Base-by-base conservation (phyloP, 2,329 filamentous ascomycete genomes). In the Cytospora chrysosperma region DNA sequence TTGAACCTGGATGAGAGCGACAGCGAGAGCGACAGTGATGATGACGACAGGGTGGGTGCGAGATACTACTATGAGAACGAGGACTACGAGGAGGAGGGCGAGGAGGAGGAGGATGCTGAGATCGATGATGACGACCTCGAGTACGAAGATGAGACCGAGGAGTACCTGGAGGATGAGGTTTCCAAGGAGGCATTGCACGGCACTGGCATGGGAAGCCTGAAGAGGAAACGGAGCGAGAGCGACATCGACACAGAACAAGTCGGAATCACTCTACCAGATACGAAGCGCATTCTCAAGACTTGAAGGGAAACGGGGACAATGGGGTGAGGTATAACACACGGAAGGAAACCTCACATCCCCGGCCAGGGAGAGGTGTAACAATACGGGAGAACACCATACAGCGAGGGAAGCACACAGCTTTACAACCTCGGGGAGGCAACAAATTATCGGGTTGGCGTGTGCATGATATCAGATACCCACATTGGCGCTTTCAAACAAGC, bases 1-100 rank as follows among this genome's bases (percentile, higher is more conserved):
- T 69, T 81, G 63, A 76, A 75, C 59, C 78, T 81, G 67, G 78
- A 80, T 34, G 74, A 79, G 64, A 79, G 78, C 65, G 73, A 72
- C 32, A 71, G 68, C 56, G 76, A 77, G 64, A 77, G 75, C 52
- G 77, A 79, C 55, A 77, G 73, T 58, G 76, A 78, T 47, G 72
- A 72, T 32, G 72, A 73, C 53, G 65, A 72, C 59, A 49, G 32
- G 37, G n/a, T 49, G 68, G 71, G 58, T 19, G n/a, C 43, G 64
- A 69, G 60, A 66, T 66, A 69, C 43, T 71, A 71, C 32, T 65
- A 68, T 17, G 70, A 70, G 17, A 68, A 70, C 9, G 65, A 67
- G 50, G 67, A 71, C 9, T 67, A 71, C 30, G 71, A 68, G 10
- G 72, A 71, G 15, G 64, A 67, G 2, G 70, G 69, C 12, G 72